These are phyloP conservation scores for Ceratobasidium sp. DNA, from an alignment of 1,284 basidiomycete genomes.

Conservation along the genomic window DNA sequence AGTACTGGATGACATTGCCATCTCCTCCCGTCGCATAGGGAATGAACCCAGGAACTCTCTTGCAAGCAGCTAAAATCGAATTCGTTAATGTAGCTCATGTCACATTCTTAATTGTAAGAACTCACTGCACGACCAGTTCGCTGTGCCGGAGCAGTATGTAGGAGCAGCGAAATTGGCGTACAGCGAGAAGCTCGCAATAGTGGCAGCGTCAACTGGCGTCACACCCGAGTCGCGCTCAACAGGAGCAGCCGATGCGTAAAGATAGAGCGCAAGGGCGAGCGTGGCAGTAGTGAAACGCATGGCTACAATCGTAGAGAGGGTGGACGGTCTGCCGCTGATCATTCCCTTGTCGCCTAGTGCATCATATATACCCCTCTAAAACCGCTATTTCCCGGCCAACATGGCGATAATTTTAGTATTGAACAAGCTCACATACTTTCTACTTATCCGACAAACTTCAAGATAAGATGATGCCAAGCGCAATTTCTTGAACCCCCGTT, in stretches of 20 bases:
- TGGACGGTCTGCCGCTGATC: neutral
- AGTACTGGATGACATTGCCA: conserved; percentile 56
- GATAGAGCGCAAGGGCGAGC: neutral
- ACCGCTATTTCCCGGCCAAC: neutral
- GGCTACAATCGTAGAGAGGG: neutral
- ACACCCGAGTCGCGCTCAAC: conserved; percentile 53
- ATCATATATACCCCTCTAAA: conserved; percentile 17
- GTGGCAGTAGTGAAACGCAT: conserved; percentile 12
- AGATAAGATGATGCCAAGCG: neutral
- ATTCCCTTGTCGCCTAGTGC: neutral
- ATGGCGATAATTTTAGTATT: neutral
- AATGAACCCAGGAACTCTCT: conserved; percentile 66
- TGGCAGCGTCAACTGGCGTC: conserved; percentile 59
- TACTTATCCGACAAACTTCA: conserved; percentile 1
- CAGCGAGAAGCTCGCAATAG: conserved; percentile 65
- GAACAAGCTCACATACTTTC: neutral
- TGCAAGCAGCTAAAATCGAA: conserved; percentile 62
- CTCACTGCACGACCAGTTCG: conserved; percentile 70
- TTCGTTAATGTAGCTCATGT: neutral
- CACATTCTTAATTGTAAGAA: conserved; percentile 55
- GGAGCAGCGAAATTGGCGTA: conserved; percentile 70
- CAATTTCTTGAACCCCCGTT: neutral
- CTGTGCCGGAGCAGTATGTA: conserved; percentile 65
- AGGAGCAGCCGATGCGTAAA: conserved; percentile 18
- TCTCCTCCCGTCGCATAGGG: conserved; percentile 74